Conservation (phyloP, 495 filamentous ascomycete species). For the Neurospora africana region DNA sequence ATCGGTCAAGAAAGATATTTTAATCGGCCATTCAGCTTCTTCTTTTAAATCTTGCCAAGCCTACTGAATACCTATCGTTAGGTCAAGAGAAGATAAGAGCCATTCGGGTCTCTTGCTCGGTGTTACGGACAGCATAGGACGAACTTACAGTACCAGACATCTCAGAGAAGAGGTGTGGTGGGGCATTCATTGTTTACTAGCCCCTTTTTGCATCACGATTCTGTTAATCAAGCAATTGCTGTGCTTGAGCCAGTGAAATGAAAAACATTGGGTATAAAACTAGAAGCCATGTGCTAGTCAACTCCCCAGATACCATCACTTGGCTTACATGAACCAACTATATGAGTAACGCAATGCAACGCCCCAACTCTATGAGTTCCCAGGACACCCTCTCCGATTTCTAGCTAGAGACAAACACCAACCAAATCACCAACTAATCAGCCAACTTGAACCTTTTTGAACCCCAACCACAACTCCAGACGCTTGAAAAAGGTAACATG, state of each 20-base stretch:
- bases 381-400: not conserved
- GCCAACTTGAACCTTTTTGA: not conserved
- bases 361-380: not conserved
- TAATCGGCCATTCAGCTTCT: too few relatives aligned
- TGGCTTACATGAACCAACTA: not conserved
- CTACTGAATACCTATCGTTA: too few relatives aligned
- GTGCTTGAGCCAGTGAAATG: not conserved
- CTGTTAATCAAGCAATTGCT: not conserved
- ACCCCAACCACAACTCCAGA: not conserved
- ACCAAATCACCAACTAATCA: not conserved
- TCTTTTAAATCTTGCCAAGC: too few relatives aligned
- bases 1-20: too few relatives aligned
- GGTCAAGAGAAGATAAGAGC: too few relatives aligned
- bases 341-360: not conserved
- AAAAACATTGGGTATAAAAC: not conserved
- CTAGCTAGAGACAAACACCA: not conserved
- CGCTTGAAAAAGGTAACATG: not conserved
- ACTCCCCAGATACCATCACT: not conserved
- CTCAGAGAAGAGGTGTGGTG: not conserved
- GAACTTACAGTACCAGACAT: not conserved
- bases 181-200: not conserved
- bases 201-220: not conserved
- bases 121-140: not conserved
- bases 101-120: too few relatives aligned
- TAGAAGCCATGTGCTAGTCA: not conserved